Conservation (phyloP, 768 basidiomycete species). For the Kockovaella imperatae region DNA sequence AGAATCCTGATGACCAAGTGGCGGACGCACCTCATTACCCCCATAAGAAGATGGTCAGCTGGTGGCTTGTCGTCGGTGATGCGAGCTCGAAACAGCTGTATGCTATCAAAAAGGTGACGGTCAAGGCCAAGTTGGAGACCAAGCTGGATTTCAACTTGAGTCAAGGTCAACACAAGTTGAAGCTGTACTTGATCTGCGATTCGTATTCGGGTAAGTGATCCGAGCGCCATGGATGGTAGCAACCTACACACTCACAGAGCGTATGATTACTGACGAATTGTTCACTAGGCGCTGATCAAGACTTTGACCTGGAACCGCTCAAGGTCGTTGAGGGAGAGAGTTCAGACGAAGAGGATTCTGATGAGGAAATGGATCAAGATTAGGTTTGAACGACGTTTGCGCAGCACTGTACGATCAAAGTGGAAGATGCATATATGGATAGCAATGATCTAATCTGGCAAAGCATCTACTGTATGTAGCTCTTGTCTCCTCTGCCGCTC, state of each 20-base stretch:
- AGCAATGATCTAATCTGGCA: too few relatives aligned
- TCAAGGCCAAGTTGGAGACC: conserved; percentile 58
- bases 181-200: conserved; percentile 87
- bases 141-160: conserved; percentile 85
- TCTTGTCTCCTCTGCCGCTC: too few relatives aligned
- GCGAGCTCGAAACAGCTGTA: conserved; percentile 63
- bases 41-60: conserved; percentile 79
- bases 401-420: too few relatives aligned
- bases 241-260: not conserved
- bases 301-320: conserved; percentile 71
- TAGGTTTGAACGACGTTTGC: too few relatives aligned
- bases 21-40: conserved; percentile 96
- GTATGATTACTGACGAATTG: not conserved
- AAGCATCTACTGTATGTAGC: too few relatives aligned
- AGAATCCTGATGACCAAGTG: conserved; percentile 59
- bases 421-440: too few relatives aligned
- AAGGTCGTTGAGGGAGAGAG: conserved; percentile 87
- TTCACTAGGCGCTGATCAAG: conserved; percentile 66
- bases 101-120: conserved; percentile 78
- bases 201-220: conserved; percentile 57
- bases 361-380: conserved; percentile 48
- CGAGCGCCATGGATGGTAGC: not conserved
- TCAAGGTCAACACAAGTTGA: conserved; percentile 69
- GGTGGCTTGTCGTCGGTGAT: conserved; percentile 97
- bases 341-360: conserved; percentile 64